These are phyloP conservation scores for Salix dunnii DNA, from an alignment of 345 rosid genomes.

Conservation along the genomic window DNA sequence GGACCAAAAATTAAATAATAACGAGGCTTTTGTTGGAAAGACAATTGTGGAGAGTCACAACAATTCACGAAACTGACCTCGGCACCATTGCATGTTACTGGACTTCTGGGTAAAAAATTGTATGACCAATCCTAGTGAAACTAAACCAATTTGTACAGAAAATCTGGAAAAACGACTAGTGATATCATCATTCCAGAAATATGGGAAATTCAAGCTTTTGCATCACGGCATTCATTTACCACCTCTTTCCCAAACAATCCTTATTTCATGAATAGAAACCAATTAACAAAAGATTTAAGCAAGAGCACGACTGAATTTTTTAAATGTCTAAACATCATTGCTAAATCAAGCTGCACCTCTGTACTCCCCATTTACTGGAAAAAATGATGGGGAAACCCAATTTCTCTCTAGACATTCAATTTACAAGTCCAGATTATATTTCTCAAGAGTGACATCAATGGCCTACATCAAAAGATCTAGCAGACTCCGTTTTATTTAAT, in stretches of 20 bases:
- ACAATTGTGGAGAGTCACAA: neutral
- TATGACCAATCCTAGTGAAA: neutral
- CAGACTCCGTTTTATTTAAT: constrained; percentile 31
- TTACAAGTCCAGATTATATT: constrained; percentile 30
- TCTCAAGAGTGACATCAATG: constrained; percentile 41
- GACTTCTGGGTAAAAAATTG: neutral
- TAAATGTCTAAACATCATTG: constrained; percentile 14
- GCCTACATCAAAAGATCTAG: constrained; percentile 39
- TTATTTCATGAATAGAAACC: too few species aligned
- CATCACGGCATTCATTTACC: neutral
- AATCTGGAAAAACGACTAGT: neutral
- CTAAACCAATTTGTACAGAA: constrained; percentile 13
- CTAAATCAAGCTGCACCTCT: constrained; percentile 18
- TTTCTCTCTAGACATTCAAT: constrained; percentile 34
- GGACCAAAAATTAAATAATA: too few species aligned
- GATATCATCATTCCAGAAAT: neutral
- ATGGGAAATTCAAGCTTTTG: neutral
- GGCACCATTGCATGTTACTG: constrained; percentile 2
- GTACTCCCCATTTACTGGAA: constrained; percentile 28
- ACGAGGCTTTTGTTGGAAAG: neutral
- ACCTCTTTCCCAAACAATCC: neutral
- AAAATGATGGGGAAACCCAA: constrained; percentile 30
- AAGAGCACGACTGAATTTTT: too few species aligned
- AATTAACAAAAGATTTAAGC: too few species aligned
- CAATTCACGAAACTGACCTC: neutral